Conservation (phyloP, 306 rosid species). For the Prunus persica region DNA sequence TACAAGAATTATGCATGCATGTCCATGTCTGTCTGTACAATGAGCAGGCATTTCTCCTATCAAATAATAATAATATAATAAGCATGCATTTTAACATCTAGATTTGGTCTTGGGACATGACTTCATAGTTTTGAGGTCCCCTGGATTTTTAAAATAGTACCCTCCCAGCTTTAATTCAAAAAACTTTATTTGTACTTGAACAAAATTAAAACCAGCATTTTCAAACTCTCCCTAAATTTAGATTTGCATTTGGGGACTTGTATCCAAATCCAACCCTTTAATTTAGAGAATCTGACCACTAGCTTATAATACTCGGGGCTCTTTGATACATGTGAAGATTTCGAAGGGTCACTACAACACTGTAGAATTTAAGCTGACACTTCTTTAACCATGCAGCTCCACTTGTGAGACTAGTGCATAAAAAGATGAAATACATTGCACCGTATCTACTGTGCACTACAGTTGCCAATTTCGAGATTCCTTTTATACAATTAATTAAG, state of each 20-base stretch:
- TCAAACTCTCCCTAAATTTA: background rate
- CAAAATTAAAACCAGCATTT: background rate
- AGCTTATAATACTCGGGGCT: constrained; percentile 23
- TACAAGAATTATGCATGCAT: constrained; percentile 1
- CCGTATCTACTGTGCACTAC: constrained; percentile 34
- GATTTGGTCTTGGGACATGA: background rate
- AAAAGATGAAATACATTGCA: constrained; percentile 49
- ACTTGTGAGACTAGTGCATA: constrained; percentile 43
- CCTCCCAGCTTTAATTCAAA: background rate
- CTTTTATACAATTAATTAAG: constrained; percentile 5
- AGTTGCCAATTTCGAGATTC: constrained; percentile 34
- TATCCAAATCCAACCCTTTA: constrained; percentile 21
- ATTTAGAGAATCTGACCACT: constrained; percentile 30
- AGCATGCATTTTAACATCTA: background rate
- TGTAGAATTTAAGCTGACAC: constrained; percentile 20
- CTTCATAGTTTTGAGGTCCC: background rate
- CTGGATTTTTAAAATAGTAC: background rate
- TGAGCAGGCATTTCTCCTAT: background rate
- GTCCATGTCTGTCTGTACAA: background rate
- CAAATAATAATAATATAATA: background rate
- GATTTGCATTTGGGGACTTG: constrained; percentile 12
- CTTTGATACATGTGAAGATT: constrained; percentile 21
- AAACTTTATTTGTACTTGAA: background rate
- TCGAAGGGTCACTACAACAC: constrained; percentile 13
- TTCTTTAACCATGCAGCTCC: constrained; percentile 54